phyloP scores from a whole-genome alignment of 2,329 filamentous ascomycete genomes.

The Cladophialophora psammophila region DNA sequence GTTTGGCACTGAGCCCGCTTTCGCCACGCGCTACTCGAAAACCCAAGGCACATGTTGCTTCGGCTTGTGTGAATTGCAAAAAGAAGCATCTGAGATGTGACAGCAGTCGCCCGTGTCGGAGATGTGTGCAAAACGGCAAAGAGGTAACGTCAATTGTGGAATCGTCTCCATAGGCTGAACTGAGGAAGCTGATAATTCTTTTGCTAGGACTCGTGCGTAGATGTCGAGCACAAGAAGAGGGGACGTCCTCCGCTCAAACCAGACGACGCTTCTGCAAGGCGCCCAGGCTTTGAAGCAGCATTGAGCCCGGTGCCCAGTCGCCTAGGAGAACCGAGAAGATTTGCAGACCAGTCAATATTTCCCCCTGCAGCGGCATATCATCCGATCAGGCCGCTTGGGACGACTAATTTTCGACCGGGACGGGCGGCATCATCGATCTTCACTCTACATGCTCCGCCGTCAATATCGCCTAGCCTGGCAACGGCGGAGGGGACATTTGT shows the following conservation, averaged over 20 bases:
- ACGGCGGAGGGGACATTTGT: constrained; percentile 35
- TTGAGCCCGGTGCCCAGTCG: constrained; percentile 16
- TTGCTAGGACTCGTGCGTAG: constrained; percentile 52
- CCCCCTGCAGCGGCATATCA: constrained; percentile 19
- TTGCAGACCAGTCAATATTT: constrained; percentile 25
- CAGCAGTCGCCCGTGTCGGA: constrained; percentile 53
- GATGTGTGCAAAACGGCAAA: constrained; percentile 56
- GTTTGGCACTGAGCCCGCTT: constrained; percentile 36
- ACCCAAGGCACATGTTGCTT: constrained; percentile 57
- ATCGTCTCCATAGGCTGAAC: not conserved
- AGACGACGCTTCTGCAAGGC: constrained; percentile 30
- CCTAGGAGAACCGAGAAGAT: constrained; percentile 25
- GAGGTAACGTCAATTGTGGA: constrained; percentile 48
- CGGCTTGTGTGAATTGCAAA: constrained; percentile 58
- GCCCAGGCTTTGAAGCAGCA: constrained; percentile 21
- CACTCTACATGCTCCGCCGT: constrained; percentile 33
- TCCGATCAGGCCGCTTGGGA: constrained; percentile 28
- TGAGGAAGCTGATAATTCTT: constrained; percentile 20
- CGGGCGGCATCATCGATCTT: constrained; percentile 24
- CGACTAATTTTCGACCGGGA: constrained; percentile 19
- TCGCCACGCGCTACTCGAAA: constrained; percentile 52
- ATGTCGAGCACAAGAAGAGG: constrained; percentile 58
- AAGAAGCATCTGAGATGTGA: constrained; percentile 58
- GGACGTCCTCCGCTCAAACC: constrained; percentile 37
- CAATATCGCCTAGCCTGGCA: constrained; percentile 35